These are phyloP conservation scores for Penicillium goetzii DNA, from an alignment of 495 filamentous ascomycete genomes.

Conservation along the genomic window DNA sequence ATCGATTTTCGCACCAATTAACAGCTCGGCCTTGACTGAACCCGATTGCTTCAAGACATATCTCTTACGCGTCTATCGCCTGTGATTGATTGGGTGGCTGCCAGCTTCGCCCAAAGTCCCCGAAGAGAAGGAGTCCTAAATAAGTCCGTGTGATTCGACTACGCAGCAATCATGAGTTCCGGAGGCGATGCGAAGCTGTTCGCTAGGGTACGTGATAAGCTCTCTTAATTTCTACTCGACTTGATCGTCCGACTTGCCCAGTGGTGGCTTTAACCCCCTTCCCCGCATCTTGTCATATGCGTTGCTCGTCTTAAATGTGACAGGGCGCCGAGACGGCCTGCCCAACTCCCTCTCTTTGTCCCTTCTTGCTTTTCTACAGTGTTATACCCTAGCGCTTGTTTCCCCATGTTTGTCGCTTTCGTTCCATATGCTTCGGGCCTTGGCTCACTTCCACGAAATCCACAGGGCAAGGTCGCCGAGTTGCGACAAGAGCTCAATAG, in stretches of 20 bases:
- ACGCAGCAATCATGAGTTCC: constrained; percentile 62
- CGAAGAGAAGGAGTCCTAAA: constrained; percentile 19
- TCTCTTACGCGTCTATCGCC: constrained; percentile 10
- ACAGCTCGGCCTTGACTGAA: background rate
- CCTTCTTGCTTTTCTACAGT: constrained; percentile 9
- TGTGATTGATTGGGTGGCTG: constrained; percentile 23
- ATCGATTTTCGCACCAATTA: constrained; percentile 10
- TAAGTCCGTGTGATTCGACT: constrained; percentile 24
- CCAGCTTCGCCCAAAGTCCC: constrained; percentile 12
- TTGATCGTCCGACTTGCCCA: constrained; percentile 23
- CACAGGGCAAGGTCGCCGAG: constrained; percentile 98
- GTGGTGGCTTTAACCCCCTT: constrained; percentile 21
- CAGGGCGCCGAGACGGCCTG: constrained; percentile 9
- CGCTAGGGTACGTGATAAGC: constrained; percentile 79
- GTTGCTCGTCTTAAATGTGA: constrained; percentile 8
- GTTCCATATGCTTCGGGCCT: constrained; percentile 34
- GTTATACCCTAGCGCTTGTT: constrained; percentile 16
- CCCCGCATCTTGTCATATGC: constrained; percentile 28
- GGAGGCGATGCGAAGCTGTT: constrained; percentile 99
- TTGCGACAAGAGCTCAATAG: constrained; percentile 91
- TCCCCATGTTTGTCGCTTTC: constrained; percentile 39
- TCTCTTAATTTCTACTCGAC: constrained; percentile 5
- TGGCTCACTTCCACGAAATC: constrained; percentile 45
- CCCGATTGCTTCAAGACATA: background rate
- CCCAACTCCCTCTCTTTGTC: constrained; percentile 12